phyloP scores from a whole-genome alignment of 257 asterid genomes.

The Cynanchum wilfordii region DNA sequence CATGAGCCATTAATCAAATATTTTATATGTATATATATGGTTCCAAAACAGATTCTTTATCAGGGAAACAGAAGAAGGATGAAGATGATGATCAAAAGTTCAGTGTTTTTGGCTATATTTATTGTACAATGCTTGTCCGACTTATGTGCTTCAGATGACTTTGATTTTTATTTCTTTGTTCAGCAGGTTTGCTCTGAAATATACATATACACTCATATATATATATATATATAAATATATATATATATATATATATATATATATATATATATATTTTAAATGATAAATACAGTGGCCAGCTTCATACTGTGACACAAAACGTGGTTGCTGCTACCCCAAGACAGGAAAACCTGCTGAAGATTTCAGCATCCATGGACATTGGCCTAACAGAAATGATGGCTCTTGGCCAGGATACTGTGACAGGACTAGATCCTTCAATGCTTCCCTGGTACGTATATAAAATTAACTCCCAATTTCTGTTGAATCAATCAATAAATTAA shows the following conservation, averaged over 20 bases:
- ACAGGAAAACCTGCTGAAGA: conserved; percentile 64
- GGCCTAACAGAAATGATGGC: conserved; percentile 65
- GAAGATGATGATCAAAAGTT: background rate
- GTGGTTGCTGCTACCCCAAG: conserved; percentile 62
- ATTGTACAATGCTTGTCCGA: background rate
- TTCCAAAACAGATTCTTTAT: too few species aligned
- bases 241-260: too few species aligned
- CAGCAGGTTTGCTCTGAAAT: background rate
- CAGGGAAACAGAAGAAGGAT: background rate
- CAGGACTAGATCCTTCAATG: conserved; percentile 32
- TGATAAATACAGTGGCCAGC: conserved; percentile 87
- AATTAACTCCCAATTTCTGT: too few species aligned
- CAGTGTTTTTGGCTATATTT: background rate
- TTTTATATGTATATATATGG: too few species aligned
- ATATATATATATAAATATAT: background rate
- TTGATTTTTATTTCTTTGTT: conserved; percentile 7
- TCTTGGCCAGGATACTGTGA: conserved; percentile 67
- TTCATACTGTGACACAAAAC: conserved; percentile 55
- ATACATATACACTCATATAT: background rate
- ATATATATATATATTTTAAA: too few species aligned
- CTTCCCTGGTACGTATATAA: conserved; percentile 35
- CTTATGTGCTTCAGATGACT: background rate
- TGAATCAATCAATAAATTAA: too few species aligned
- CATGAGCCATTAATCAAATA: too few species aligned
- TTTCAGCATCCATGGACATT: conserved; percentile 74